Percentiles rank a stretch among this genome's conserved stretches.
These are phyloP conservation scores for Magnolia sinica DNA, from an alignment of 164 flowering plant species.

Conservation along the genomic window DNA sequence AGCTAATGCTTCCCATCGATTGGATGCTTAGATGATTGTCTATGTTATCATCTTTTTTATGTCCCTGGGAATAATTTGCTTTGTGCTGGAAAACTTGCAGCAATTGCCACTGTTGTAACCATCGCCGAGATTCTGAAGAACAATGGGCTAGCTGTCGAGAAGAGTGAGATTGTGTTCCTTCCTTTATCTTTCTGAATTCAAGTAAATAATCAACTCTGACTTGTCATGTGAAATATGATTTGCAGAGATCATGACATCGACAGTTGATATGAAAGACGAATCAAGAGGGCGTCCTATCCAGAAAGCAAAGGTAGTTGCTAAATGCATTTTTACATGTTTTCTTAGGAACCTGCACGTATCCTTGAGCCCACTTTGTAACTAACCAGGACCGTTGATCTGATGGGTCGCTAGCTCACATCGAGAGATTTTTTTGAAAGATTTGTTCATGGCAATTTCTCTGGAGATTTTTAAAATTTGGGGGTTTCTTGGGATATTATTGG, in stretches of 20 bases:
- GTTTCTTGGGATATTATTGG: too few species aligned
- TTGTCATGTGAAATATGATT: not conserved
- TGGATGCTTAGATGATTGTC: not conserved
- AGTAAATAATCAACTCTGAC: not conserved
- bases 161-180: slow-evolving; percentile 47
- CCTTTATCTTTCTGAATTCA: not conserved
- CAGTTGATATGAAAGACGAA: slow-evolving; percentile 76
- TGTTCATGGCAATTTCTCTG: not conserved
- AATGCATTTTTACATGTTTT: not conserved
- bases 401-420: not conserved
- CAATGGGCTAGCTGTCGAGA: slow-evolving; percentile 50
- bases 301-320: slow-evolving; percentile 58
- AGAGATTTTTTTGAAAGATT: not conserved
- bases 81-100: slow-evolving; percentile 13
- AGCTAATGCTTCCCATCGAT: not conserved
- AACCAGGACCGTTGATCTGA: not conserved
- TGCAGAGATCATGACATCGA: slow-evolving; percentile 71
- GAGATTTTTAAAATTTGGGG: too few species aligned
- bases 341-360: not conserved
- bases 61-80: not conserved
- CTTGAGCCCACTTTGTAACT: too few species aligned
- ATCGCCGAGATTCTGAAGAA: slow-evolving; percentile 48
- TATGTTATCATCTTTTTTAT: not conserved
- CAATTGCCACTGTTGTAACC: slow-evolving; percentile 48
- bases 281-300: slow-evolving; percentile 60